Evolutionary conservation across 2,329 filamentous ascomycete genomes (phyloP).

Genomic region (Dactylellina drechsleri): DNA sequence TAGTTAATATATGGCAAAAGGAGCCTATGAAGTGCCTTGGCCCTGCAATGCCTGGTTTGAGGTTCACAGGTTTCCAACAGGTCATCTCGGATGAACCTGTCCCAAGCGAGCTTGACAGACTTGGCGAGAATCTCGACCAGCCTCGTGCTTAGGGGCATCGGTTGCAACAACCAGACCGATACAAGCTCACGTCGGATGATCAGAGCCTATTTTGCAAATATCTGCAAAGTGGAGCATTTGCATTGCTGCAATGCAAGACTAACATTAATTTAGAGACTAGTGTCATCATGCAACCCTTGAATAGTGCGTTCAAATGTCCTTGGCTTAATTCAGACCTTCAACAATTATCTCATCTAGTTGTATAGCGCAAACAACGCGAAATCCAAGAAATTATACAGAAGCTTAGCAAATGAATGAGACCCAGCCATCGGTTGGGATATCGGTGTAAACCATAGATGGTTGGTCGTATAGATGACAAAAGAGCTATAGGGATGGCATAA

Average conservation of each 20-base stretch:
- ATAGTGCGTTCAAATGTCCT: too few relatives aligned
- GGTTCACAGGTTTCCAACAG: neutral
- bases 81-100: neutral
- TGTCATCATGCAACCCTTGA: too few relatives aligned
- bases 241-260: neutral
- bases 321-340: too few relatives aligned
- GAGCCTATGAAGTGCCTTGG: too few relatives aligned
- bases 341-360: too few relatives aligned
- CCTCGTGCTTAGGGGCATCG: neutral
- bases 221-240: neutral
- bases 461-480: neutral
- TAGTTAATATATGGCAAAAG: too few relatives aligned
- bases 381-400: too few relatives aligned
- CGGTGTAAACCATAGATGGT: neutral
- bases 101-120: neutral
- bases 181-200: neutral
- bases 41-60: too few relatives aligned
- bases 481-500: neutral
- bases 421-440: neutral
- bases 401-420: neutral
- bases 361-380: too few relatives aligned
- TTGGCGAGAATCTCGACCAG: neutral
- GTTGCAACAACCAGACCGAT: neutral
- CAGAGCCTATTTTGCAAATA: neutral
- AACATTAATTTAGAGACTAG: neutral